phyloP scores from a whole-genome alignment of 805 yeast species.

The Starmerella davenportii region DNA sequence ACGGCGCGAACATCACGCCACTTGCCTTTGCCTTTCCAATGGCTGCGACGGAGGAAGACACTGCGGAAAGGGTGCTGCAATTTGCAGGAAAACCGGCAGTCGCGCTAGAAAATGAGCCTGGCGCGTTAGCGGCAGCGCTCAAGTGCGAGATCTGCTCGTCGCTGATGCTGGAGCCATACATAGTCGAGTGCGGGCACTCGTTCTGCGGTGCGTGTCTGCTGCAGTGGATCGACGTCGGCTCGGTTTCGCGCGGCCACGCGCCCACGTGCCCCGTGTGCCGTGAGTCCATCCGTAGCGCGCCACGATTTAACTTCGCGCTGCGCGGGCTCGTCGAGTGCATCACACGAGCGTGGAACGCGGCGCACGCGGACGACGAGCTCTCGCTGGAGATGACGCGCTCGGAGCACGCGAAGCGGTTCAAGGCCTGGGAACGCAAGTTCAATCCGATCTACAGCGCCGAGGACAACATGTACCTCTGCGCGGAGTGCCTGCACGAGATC shows the following conservation, averaged over 20 bases:
- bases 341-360: conserved; percentile 8
- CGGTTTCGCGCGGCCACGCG: conserved; percentile 3
- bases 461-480: conserved; percentile 52
- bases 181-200: conserved; percentile 44
- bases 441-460: conserved; percentile 32
- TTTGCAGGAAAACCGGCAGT: neutral
- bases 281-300: conserved; percentile 6
- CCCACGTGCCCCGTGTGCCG: conserved; percentile 17
- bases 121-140: conserved; percentile 8
- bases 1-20: no score
- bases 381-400: neutral
- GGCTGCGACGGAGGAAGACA: neutral
- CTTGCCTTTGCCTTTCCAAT: no score
- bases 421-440: conserved; percentile 7
- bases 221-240: conserved; percentile 21
- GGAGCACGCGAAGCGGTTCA: neutral
- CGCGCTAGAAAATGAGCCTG: conserved; percentile 4
- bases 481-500: conserved; percentile 54
- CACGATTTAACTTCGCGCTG: conserved; percentile 11
- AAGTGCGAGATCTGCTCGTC: conserved; percentile 44
- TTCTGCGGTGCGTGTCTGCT: conserved; percentile 35
- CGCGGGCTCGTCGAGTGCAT: conserved; percentile 10
- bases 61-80: conserved; percentile 3
- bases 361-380: conserved; percentile 1
- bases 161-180: conserved; percentile 39